phyloP scores from a whole-genome alignment of 169 alveolate genomes.

The Cryptosporidium parvum region DNA sequence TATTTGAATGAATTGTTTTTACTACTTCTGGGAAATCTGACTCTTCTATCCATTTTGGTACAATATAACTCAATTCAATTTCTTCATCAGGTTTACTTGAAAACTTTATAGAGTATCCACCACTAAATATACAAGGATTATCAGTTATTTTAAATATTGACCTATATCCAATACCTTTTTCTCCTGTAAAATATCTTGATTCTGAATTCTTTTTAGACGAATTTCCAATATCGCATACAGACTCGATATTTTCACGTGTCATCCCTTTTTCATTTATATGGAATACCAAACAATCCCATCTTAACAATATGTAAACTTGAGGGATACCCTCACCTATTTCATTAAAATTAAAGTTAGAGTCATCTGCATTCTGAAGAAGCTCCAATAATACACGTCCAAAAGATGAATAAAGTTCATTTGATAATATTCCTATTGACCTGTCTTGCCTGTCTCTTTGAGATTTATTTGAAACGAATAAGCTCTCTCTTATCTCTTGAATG shows the following conservation, averaged over 20 bases:
- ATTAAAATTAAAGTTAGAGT: constrained; percentile 55
- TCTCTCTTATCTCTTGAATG: constrained; percentile 36
- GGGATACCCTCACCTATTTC: constrained; percentile 45
- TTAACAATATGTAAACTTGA: constrained; percentile 72
- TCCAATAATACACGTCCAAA: constrained; percentile 78
- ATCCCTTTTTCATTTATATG: constrained; percentile 80
- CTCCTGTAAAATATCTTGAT: constrained; percentile 60
- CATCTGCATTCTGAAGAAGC: constrained; percentile 81
- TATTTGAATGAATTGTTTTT: constrained; percentile 8
- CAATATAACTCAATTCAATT: constrained; percentile 57
- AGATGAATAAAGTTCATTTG: constrained; percentile 79
- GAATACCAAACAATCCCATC: constrained; percentile 74
- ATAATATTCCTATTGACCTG: constrained; percentile 62
- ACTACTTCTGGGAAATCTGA: constrained; percentile 66
- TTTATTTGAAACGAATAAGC: constrained; percentile 42
- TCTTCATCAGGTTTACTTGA: constrained; percentile 63
- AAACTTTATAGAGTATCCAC: constrained; percentile 57
- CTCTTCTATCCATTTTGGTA: constrained; percentile 62
- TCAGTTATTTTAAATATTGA: constrained; percentile 60
- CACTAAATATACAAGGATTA: constrained; percentile 61
- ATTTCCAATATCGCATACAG: constrained; percentile 80
- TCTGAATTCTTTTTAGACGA: constrained; percentile 72
- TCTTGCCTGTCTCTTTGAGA: constrained; percentile 63
- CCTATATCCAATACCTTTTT: constrained; percentile 68
- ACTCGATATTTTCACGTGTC: constrained; percentile 75